A percentile compares a stretch with the other conserved stretches of the same genome.
phyloP scores from a whole-genome alignment of 768 basidiomycete genomes.

The Rhizopogon sp. region DNA sequence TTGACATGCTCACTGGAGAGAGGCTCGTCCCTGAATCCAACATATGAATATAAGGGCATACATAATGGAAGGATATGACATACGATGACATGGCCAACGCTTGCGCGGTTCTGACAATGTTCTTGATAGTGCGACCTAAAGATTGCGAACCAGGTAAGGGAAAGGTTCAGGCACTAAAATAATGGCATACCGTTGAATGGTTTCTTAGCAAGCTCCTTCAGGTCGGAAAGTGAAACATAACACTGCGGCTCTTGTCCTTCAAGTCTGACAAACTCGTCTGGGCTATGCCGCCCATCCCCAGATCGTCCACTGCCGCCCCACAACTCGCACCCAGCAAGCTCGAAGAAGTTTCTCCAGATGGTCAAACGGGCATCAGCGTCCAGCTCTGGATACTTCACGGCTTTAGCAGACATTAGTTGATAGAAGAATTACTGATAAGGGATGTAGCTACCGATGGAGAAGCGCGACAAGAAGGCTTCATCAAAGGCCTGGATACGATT shows the following conservation, averaged over 20 bases:
- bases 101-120: constrained; percentile 27
- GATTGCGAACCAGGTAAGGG: background rate
- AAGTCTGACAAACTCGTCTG: constrained; percentile 5
- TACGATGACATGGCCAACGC: constrained; percentile 22
- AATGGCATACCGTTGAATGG: constrained; percentile 20
- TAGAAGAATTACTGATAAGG: background rate
- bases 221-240: constrained; percentile 8
- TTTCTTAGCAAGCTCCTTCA: constrained; percentile 19
- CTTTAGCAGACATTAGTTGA: background rate
- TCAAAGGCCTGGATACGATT: constrained; percentile 38
- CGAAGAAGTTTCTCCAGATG: constrained; percentile 24
- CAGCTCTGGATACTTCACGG: constrained; percentile 23
- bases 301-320: constrained; percentile 3
- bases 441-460: constrained; percentile 41
- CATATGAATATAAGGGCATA: background rate
- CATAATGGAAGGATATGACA: background rate
- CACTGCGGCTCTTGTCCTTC: constrained; percentile 7
- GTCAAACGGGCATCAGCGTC: constrained; percentile 14
- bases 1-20: constrained; percentile 16
- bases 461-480: constrained; percentile 64
- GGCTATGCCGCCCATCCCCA: background rate
- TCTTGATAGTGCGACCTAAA: constrained; percentile 25
- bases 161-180: background rate
- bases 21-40: constrained; percentile 7
- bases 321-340: constrained; percentile 10